These are phyloP conservation scores for Trichoderma guizhouense DNA, from an alignment of 2,329 filamentous ascomycete species.

Conservation along the genomic window DNA sequence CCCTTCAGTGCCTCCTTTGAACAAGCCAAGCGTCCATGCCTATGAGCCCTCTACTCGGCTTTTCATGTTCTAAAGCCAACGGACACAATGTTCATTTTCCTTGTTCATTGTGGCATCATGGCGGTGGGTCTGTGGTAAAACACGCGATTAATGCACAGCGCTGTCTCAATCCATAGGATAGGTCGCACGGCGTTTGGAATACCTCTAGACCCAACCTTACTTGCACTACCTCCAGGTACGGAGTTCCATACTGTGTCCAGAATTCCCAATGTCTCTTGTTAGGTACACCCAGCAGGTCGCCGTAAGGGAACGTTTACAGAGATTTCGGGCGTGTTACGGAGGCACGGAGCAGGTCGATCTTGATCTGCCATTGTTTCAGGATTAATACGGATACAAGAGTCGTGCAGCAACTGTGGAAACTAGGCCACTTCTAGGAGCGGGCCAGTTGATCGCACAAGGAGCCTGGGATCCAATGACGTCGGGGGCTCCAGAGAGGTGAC, in stretches of 20 bases:
- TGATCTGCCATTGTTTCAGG: constrained; percentile 27
- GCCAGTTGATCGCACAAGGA: constrained; percentile 11
- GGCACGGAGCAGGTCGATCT: constrained; percentile 22
- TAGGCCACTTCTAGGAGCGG: constrained; percentile 13
- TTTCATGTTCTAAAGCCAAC: neutral
- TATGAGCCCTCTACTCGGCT: neutral
- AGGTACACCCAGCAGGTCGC: constrained; percentile 1
- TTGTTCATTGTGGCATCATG: neutral
- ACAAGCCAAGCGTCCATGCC: neutral
- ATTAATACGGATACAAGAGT: constrained; percentile 11
- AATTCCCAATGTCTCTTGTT: neutral
- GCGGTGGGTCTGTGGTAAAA: neutral
- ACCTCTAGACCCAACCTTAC: neutral
- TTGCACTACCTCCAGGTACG: neutral
- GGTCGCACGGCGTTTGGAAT: neutral
- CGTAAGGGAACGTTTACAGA: neutral
- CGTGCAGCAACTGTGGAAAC: constrained; percentile 1
- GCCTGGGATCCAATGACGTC: constrained; percentile 17
- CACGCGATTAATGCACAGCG: constrained; percentile 10
- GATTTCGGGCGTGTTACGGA: constrained; percentile 8
- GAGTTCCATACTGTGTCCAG: neutral
- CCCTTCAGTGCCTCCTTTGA: neutral
- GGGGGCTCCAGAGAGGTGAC: constrained; percentile 11
- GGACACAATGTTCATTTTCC: neutral
- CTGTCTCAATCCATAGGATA: neutral